Evolutionary conservation across 2,329 filamentous ascomycete genomes (phyloP).

Genomic region (Trichophyton schoenleinii): DNA sequence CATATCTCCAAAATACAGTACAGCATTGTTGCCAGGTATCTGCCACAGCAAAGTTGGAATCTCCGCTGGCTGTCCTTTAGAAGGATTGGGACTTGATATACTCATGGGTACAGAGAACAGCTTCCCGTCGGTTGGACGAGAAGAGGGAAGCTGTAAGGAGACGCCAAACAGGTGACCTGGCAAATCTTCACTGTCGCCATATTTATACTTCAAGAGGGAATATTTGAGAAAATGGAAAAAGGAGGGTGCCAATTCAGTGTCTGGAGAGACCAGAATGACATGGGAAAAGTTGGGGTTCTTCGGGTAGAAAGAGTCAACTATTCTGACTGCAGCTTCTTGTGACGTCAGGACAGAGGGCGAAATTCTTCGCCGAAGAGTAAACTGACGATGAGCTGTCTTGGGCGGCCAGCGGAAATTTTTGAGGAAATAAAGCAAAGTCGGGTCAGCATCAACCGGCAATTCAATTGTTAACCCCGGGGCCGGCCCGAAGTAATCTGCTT

Average conservation of each 20-base stretch:
- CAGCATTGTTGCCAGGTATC: slow-evolving; percentile 67
- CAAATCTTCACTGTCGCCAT: slow-evolving; percentile 44
- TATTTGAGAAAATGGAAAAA: slow-evolving; percentile 85
- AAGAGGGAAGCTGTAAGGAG: slow-evolving; percentile 60
- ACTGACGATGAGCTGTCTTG: slow-evolving; percentile 29
- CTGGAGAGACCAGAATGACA: slow-evolving; percentile 71
- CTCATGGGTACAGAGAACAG: slow-evolving; percentile 39
- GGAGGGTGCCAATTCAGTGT: slow-evolving; percentile 63
- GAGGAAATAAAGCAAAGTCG: slow-evolving; percentile 50
- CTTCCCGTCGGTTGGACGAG: slow-evolving; percentile 40
- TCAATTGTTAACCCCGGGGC: slow-evolving; percentile 73
- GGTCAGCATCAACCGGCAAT: slow-evolving; percentile 58
- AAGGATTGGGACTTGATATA: background rate
- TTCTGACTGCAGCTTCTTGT: slow-evolving; percentile 59
- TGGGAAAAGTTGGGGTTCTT: slow-evolving; percentile 51
- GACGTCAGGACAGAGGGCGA: slow-evolving; percentile 46
- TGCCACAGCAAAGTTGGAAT: slow-evolving; percentile 67
- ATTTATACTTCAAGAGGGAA: slow-evolving; percentile 60
- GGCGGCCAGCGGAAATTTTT: slow-evolving; percentile 57
- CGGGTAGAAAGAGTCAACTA: slow-evolving; percentile 84
- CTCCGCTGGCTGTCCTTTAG: slow-evolving; percentile 16
- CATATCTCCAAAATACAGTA: slow-evolving; percentile 68
- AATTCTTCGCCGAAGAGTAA: slow-evolving; percentile 67
- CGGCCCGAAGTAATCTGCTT: slow-evolving; percentile 61
- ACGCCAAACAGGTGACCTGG: slow-evolving; percentile 57